Percentiles rank a stretch among this genome's conserved stretches.
phyloP scores from a whole-genome alignment of 225 moss, liverwort and hornwort species.

The Neckera pumila region DNA sequence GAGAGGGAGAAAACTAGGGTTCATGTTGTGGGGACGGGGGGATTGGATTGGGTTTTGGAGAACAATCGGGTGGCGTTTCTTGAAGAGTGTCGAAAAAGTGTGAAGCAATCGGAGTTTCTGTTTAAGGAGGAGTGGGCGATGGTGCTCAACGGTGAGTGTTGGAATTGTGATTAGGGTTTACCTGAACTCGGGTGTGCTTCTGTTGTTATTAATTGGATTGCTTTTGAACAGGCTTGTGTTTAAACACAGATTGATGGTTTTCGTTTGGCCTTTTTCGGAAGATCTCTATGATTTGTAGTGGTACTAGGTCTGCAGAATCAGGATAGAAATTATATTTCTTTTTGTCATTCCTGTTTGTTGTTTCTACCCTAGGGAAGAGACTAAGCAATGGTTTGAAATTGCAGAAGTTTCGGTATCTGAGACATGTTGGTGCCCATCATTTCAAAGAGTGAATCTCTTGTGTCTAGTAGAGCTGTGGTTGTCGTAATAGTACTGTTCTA shows the following conservation, averaged over 20 bases:
- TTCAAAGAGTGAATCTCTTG: not conserved
- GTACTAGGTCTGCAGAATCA: not conserved
- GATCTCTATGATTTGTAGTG: not conserved
- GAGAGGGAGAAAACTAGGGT: conserved; percentile 6
- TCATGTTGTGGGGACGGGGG: conserved; percentile 11
- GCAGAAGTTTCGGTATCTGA: not conserved
- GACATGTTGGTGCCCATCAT: not conserved
- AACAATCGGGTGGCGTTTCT: not conserved
- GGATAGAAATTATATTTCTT: not conserved
- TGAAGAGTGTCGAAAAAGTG: not conserved
- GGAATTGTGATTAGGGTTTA: not conserved
- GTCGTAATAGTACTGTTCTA: not conserved
- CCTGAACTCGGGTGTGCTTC: not conserved
- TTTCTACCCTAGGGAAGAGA: not conserved
- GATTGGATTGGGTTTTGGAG: conserved; percentile 6
- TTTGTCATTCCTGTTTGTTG: not conserved
- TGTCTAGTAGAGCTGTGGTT: not conserved
- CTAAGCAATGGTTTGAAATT: not conserved
- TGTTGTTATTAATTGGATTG: not conserved
- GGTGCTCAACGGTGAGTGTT: conserved; percentile 20
- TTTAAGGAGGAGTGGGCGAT: conserved; percentile 31
- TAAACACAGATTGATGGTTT: not conserved
- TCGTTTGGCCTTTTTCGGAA: not conserved
- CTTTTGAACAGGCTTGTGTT: not conserved
- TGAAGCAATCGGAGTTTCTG: conserved; percentile 2